Evolutionary conservation across 1,139 yeast genomes (phyloP), one percentile per base, ranked within the genome.

Genomic region (Ogataea hybrid): DNA sequence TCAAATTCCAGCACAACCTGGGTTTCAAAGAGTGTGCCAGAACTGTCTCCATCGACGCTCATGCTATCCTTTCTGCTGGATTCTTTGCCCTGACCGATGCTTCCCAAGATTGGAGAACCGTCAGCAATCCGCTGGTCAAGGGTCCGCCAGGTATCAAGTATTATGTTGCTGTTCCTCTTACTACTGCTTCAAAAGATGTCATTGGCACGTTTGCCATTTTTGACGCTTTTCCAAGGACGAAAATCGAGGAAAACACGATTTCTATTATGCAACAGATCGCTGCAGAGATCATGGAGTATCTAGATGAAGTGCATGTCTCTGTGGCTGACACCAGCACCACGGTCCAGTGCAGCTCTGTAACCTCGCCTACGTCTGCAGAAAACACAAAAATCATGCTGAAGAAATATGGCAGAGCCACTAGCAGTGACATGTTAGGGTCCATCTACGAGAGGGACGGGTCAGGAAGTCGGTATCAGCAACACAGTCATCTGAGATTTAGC

Each of bases 191-290:
- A 2, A 49, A 48, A 8, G 65, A 68, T 15, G 65, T 68, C 0
- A 69, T 84, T 43, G 92, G 92, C 0, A 73, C 71, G 0, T 56
- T 84, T n/a, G 69, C 89, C 0, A 66, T 82, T 0, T 80, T 78
- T 62, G 87, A 80, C 55, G 61, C 75, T 0, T 66, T 62, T 42
- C 62, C 76, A 11, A 70, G 76, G 44, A 50, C 52, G 1, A 61
- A 60, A 1, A 65, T 79, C 45, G 61, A 66, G 2, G 66, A 63
- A 6, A 63, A 61, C 5, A 61, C 66, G 21, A 57, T 73, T 21
- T 51, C 58, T 3, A 53, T 54, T 11, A 60, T 83, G 46, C 64
- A 65, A 42, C 55, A 51, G 2, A 59, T 64, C 23, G 69, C 82
- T 2, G 51, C 52, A 3, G 72, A 73, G 40, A 63, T 81, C 6